A percentile compares a stretch with the other conserved stretches of the same genome.
phyloP scores from a whole-genome alignment of 2,329 filamentous ascomycete species.

The Tolypocladium amazonense region DNA sequence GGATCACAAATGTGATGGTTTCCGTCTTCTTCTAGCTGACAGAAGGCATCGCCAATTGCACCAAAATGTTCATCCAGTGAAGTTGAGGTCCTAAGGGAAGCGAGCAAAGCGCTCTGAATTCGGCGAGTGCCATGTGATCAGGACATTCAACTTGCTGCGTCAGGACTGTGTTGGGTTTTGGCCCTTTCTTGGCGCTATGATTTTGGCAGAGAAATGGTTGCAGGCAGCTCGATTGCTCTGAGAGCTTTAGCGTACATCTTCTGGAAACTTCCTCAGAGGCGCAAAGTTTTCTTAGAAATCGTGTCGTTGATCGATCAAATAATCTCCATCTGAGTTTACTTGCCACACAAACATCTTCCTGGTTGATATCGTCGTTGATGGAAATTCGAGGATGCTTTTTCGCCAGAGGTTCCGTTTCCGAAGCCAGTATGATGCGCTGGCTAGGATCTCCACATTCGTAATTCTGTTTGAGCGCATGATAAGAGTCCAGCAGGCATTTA shows the following conservation, averaged over 20 bases:
- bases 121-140: conserved; percentile 32
- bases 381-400: background rate
- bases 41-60: conserved; percentile 33
- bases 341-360: background rate
- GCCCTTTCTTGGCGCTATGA: conserved; percentile 7
- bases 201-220: background rate
- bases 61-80: conserved; percentile 46
- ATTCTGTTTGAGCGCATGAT: background rate
- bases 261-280: background rate
- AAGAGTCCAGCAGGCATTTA: background rate
- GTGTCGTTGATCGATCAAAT: background rate
- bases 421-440: background rate
- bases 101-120: conserved; percentile 41
- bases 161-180: conserved; percentile 38
- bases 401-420: background rate
- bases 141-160: conserved; percentile 37
- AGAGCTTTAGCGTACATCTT: background rate
- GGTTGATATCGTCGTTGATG: background rate
- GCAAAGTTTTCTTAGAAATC: background rate
- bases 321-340: background rate
- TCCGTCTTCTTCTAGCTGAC: conserved; percentile 41
- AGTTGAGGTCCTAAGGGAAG: conserved; percentile 35
- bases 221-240: background rate
- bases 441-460: background rate
- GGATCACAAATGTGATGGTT: conserved; percentile 34